Evolutionary conservation across 257 asterid species (phyloP).

Genomic region (Primulina eburnea): DNA sequence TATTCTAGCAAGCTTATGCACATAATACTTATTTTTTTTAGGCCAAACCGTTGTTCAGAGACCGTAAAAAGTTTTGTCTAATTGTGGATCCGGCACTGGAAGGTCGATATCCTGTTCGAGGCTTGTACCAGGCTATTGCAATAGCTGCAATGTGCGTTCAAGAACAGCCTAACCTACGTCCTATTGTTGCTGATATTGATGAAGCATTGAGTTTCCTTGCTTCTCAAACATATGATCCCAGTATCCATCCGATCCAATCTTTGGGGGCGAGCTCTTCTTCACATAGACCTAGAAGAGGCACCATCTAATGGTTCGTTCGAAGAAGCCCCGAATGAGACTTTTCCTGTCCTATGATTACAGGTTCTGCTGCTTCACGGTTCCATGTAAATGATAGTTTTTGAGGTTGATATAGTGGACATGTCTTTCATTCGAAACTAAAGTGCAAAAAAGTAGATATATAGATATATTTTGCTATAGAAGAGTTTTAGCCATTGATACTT

Average conservation of each 20-base stretch:
- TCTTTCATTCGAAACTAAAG: neutral
- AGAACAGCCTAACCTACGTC: constrained; percentile 46
- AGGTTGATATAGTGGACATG: constrained; percentile 3
- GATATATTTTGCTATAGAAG: neutral
- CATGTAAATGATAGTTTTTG: neutral
- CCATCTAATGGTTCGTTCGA: neutral
- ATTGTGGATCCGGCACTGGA: constrained; percentile 47
- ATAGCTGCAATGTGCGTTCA: constrained; percentile 63
- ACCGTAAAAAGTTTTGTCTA: constrained; percentile 39
- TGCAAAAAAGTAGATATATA: neutral
- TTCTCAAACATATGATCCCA: constrained; percentile 34
- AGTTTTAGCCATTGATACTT: neutral
- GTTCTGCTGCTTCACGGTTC: constrained; percentile 1
- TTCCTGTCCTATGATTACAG: constrained; percentile 22
- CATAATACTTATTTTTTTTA: constrained; percentile 20
- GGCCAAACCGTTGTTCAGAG: constrained; percentile 51
- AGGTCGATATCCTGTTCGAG: constrained; percentile 43
- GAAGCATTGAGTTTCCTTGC: constrained; percentile 43
- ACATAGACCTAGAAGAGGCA: constrained; percentile 20
- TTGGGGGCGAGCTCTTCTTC: constrained; percentile 10
- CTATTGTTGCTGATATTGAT: constrained; percentile 42
- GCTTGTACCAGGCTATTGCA: constrained; percentile 52
- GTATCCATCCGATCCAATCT: constrained; percentile 18
- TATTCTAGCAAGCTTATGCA: neutral
- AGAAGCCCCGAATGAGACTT: neutral